A percentile compares a stretch with the other conserved stretches of the same genome.
These are phyloP conservation scores for Phyllosticta citrichinensis DNA, from an alignment of 2,329 filamentous ascomycete species.

Conservation along the genomic window DNA sequence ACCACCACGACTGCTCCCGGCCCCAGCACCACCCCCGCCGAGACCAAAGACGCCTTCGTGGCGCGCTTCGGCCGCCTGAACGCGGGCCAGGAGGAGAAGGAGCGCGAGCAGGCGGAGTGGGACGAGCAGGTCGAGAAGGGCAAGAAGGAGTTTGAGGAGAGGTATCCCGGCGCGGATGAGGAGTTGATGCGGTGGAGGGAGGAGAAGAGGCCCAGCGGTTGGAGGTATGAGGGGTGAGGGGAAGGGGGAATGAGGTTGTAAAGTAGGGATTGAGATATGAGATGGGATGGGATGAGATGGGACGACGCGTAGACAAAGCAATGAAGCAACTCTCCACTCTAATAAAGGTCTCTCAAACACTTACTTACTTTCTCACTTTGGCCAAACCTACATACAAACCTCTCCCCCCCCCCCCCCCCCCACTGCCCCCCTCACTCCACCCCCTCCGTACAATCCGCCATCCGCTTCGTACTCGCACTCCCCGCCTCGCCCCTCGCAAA, in stretches of 20 bases:
- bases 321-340: too few relatives aligned
- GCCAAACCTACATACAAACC: too few relatives aligned
- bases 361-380: not conserved
- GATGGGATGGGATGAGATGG: too few relatives aligned
- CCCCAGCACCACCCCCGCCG: not conserved
- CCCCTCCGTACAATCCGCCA: not conserved
- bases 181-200: not conserved
- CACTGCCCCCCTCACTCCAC: not conserved
- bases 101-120: not conserved
- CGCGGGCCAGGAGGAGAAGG: not conserved
- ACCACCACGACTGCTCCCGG: not conserved
- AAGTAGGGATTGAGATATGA: too few relatives aligned
- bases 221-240: not conserved
- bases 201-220: not conserved
- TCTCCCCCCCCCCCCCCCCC: too few relatives aligned
- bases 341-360: not conserved
- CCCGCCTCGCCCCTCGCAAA: slow-evolving; percentile 51
- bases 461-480: slow-evolving; percentile 23
- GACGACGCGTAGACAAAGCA: too few relatives aligned
- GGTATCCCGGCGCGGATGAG: not conserved
- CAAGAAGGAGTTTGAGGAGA: not conserved
- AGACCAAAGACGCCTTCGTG: not conserved
- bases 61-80: not conserved
- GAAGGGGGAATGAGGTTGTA: not conserved
- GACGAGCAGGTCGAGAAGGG: not conserved